Conservation (phyloP, 768 basidiomycete species). For the Boletus sp. region DNA sequence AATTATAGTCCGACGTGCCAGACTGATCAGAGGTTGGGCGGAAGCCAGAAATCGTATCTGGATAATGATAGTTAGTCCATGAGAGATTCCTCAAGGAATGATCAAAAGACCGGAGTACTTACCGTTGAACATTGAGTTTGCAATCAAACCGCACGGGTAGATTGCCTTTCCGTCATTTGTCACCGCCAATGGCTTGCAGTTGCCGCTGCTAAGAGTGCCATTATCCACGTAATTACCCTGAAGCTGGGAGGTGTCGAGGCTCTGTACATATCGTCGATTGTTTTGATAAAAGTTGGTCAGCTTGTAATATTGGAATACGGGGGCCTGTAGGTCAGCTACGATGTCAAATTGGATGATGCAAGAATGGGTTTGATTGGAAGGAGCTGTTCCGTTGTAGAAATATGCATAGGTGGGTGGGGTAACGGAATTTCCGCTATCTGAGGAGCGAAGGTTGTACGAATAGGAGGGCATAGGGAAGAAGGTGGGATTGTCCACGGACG, state of each 20-base stretch:
- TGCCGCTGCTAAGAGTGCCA: slow-evolving; percentile 54
- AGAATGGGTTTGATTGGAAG: slow-evolving; percentile 46
- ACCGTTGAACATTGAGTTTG: slow-evolving; percentile 97
- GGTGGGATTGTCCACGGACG: slow-evolving; percentile 30
- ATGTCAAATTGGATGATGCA: slow-evolving; percentile 84
- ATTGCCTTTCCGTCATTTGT: slow-evolving; percentile 50
- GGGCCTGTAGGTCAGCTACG: slow-evolving; percentile 66
- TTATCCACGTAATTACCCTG: slow-evolving; percentile 60
- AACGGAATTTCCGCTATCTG: slow-evolving; percentile 45
- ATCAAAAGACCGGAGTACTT: slow-evolving; percentile 13
- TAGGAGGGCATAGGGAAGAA: slow-evolving; percentile 61
- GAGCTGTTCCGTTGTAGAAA: slow-evolving; percentile 45
- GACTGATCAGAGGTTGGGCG: slow-evolving; percentile 42
- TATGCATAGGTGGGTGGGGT: slow-evolving; percentile 73
- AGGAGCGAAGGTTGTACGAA: slow-evolving; percentile 62
- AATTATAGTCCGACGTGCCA: slow-evolving; percentile 54
- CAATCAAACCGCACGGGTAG: slow-evolving; percentile 96
- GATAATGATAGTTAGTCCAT: background rate
- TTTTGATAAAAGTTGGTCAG: slow-evolving; percentile 97
- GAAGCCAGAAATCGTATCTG: slow-evolving; percentile 79
- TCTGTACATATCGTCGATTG: slow-evolving; percentile 96
- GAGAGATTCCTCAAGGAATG: background rate
- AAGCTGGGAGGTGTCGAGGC: slow-evolving; percentile 79
- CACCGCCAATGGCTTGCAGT: slow-evolving; percentile 86
- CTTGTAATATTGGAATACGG: slow-evolving; percentile 95